Evolutionary conservation across 306 rosid species (phyloP), one percentile per base, ranked within the genome.

Genomic region (Oxytropis ochrocephala): DNA sequence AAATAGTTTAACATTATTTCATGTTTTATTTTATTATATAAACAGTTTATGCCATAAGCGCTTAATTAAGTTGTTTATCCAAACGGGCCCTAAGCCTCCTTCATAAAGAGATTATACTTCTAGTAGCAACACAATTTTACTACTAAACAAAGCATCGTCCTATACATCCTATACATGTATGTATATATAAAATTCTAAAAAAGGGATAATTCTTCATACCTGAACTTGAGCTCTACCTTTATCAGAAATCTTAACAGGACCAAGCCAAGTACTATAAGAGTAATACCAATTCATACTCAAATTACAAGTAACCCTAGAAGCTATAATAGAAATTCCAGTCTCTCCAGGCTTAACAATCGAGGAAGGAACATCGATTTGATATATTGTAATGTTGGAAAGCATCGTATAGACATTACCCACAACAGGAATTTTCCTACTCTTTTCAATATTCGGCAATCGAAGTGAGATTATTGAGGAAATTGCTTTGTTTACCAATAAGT

Each of bases 201-300:
- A 44, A 38, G 39, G 41, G 48, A 18, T 11, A 42, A 61, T 52
- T 61, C n/a, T 39, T 62, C 41, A 71, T 81, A 94, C 99, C 92
- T 78, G 85, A 78, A 94, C 83, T 71, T 95, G 61, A 60, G 95
- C 97, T 16, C 51, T 69, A 51, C 97, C 96, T 63, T 69, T 46
- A 61, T 94, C 97, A 12, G 85, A 81, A 78, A 94, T 64, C 74
- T 78, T 69, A 66, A 87, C 62, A 6, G 97, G 97, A 30, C 75
- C 72, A 75, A 85, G 36, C 99, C 99, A 91, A 16, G 84, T 89
- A 42, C 81, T 85, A 47, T 85, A 87, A 7, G 87, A 79, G 69
- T 94, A 91, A 70, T 75, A 67, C 99, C 97, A 94, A 83, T 81
- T 76, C 89, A 88, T 82, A 75, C 88, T 87, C 81, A 90, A 64